Base-by-base conservation (phyloP, 805 yeast species). In the Hagleromyces aurorensis region DNA sequence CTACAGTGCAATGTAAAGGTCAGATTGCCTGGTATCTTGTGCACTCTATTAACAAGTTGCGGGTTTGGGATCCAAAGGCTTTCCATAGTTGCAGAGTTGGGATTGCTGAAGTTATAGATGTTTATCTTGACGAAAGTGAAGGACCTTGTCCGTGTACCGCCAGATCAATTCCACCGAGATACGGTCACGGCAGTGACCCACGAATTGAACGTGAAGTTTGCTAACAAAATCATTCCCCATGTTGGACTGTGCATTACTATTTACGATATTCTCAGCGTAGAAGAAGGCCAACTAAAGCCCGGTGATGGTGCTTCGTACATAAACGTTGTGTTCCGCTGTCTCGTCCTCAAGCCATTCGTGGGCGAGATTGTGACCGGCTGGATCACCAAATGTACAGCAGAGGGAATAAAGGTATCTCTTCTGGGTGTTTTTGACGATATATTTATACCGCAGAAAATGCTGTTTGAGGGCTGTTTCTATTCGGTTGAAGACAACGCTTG, bases 351-450 rank as follows among this genome's bases (percentile, higher is more conserved):
- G 41, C 98, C 98, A 1, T 89, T 89, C 56, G 77, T 84, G 1
- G 98, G 98, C 7, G 98, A 91, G 53, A 73, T 89, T 6, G 55
- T 91, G 15, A 78, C 86, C 0, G 98, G 98, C 2, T 85, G 94
- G 89, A 84, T 91, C 19, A 76, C 85, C 23, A 82, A 85, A 43
- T 83, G 95, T 60, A 70, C 86, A 4, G 70, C 75, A 13, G 93
- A 86, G 31, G 98, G 98, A 3, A 74, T 91, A 37, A 80, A 83
- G 52, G 76, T 65, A 12, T 48, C 55, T 9, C 29, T 49, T 7
- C 68, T 85, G 68, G 94, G 81, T 38, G 81, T 91, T 55, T 91
- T 91, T 52, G 86, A 86, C 54, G 96, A 91, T 55, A 76, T 91
- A 7, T 83, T 84, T 55, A 79, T 91, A 37, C 97, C 97, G 6